These are phyloP conservation scores for Umbelopsis sp. DNA, from an alignment of 371 early-diverging fungal species.

Conservation along the genomic window DNA sequence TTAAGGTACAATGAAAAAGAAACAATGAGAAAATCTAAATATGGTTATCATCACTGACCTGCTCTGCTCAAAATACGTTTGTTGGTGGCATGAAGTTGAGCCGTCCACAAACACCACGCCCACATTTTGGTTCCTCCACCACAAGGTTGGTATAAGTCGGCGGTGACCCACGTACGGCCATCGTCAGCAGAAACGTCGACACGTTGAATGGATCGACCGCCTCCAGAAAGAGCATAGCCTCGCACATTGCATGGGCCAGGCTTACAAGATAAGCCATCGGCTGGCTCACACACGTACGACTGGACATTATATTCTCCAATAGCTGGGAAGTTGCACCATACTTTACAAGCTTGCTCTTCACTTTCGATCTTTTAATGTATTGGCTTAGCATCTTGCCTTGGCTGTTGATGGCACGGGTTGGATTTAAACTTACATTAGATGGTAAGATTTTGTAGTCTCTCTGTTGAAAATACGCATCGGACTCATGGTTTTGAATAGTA, in stretches of 20 bases:
- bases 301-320: constrained; percentile 82
- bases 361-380: constrained; percentile 28
- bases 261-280: constrained; percentile 36
- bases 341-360: constrained; percentile 46
- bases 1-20: not conserved
- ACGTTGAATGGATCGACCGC: constrained; percentile 66
- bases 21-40: not conserved
- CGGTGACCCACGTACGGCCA: constrained; percentile 79
- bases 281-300: constrained; percentile 65
- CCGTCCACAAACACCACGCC: constrained; percentile 84
- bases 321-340: constrained; percentile 58
- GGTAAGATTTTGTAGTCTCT: constrained; percentile 88
- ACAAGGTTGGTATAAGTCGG: constrained; percentile 46
- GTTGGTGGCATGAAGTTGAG: constrained; percentile 37
- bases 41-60: constrained; percentile 41
- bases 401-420: not conserved
- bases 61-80: constrained; percentile 69
- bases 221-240: constrained; percentile 52
- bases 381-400: not conserved
- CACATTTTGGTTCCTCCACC: constrained; percentile 48
- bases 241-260: constrained; percentile 22
- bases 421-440: constrained; percentile 45
- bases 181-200: constrained; percentile 86
- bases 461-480: constrained; percentile 75
- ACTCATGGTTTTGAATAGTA: constrained; percentile 67